Percentiles rank a stretch among this genome's conserved stretches.
Evolutionary conservation across 2,329 filamentous ascomycete genomes (phyloP).

Genomic region (Pyricularia sp.): DNA sequence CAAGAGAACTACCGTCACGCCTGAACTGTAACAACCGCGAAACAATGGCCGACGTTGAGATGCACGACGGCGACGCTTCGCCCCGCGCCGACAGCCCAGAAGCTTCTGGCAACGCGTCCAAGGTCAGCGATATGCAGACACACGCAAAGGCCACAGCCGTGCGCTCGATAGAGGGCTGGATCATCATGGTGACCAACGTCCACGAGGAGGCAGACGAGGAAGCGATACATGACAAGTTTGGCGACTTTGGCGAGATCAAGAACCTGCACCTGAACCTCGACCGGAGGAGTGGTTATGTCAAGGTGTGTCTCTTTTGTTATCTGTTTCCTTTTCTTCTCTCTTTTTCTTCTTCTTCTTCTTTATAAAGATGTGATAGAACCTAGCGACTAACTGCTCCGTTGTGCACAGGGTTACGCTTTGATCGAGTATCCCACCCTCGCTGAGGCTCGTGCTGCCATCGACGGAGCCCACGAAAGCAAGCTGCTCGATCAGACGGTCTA

Average conservation of each 20-base stretch:
- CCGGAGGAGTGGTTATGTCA: conserved; percentile 75
- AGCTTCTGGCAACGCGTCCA: conserved; percentile 18
- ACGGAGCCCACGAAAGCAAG: conserved; percentile 68
- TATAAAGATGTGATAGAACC: background rate
- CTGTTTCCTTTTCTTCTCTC: background rate
- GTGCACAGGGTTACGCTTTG: conserved; percentile 64
- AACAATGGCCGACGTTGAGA: conserved; percentile 19
- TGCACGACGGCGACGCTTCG: conserved; percentile 21
- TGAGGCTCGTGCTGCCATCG: conserved; percentile 74
- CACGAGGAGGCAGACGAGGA: conserved; percentile 84
- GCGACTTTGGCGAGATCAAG: conserved; percentile 79
- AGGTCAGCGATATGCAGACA: conserved; percentile 60
- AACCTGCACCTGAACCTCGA: conserved; percentile 80
- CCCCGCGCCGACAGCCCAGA: conserved; percentile 6
- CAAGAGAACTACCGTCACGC: background rate
- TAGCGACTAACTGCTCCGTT: conserved; percentile 1
- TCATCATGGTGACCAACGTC: conserved; percentile 76
- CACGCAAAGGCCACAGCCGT: conserved; percentile 68
- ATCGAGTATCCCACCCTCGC: conserved; percentile 76
- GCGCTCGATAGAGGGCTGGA: conserved; percentile 84
- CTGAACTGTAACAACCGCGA: background rate
- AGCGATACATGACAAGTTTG: conserved; percentile 71
- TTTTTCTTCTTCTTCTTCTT: background rate
- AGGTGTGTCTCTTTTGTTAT: conserved; percentile 40
- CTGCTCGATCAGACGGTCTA: conserved; percentile 72